These are phyloP conservation scores for Dicorynia guianensis DNA, from an alignment of 306 rosid genomes.

Conservation along the genomic window DNA sequence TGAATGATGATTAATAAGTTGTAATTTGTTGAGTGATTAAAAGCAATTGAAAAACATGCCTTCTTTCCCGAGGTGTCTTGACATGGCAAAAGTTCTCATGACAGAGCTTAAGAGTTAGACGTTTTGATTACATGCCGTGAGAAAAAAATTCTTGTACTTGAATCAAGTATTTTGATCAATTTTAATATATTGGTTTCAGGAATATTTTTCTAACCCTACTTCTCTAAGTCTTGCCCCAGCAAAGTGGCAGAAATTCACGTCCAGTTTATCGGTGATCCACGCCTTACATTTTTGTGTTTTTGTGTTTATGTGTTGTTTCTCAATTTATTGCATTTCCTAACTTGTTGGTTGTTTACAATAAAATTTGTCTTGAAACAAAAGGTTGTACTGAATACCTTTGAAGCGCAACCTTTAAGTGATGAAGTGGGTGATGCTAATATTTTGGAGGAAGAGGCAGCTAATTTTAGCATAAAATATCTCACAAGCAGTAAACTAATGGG, in stretches of 20 bases:
- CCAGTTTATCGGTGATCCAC: slow-evolving; percentile 73
- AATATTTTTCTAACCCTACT: slow-evolving; percentile 83
- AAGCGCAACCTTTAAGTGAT: slow-evolving; percentile 95
- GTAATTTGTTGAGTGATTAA: not conserved
- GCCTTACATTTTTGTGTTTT: slow-evolving; percentile 30
- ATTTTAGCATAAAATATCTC: slow-evolving; percentile 96
- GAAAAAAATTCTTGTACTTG: not conserved
- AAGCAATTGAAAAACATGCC: not conserved
- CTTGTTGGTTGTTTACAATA: slow-evolving; percentile 19
- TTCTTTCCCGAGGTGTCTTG: not conserved
- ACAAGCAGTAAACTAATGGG: slow-evolving; percentile 98
- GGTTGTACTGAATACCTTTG: slow-evolving; percentile 89
- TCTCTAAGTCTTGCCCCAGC: slow-evolving; percentile 63
- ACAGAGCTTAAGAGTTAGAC: not conserved
- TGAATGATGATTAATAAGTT: not conserved
- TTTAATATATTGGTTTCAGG: slow-evolving; percentile 61
- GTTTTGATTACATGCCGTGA: not conserved
- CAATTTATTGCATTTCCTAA: slow-evolving; percentile 17
- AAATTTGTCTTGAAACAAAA: slow-evolving; percentile 45
- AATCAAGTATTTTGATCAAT: slow-evolving; percentile 17
- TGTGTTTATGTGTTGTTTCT: not conserved
- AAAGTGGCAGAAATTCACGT: slow-evolving; percentile 90
- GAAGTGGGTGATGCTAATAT: slow-evolving; percentile 93
- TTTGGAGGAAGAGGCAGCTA: slow-evolving; percentile 87
- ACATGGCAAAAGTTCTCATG: not conserved